Conservation (phyloP, 2,329 filamentous ascomycete genomes). For the Aspergillus piperis region DNA sequence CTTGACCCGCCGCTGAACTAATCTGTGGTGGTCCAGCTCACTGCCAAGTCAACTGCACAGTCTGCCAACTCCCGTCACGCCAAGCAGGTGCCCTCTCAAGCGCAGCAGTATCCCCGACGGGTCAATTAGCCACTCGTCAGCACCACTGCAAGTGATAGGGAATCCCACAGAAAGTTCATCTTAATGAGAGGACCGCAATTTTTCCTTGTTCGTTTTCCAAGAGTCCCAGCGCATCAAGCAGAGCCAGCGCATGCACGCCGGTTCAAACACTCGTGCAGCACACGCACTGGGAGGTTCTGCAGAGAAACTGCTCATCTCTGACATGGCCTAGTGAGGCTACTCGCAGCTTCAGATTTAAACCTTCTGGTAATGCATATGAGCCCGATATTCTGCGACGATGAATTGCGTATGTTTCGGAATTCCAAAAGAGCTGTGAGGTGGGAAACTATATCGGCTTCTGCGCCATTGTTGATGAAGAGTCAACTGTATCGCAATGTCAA, state of each 20-base stretch:
- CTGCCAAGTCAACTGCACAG: background rate
- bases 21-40: background rate
- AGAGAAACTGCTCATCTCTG: too few relatives aligned
- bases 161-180: background rate
- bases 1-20: too few relatives aligned
- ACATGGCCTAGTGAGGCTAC: background rate
- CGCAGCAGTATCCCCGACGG: background rate
- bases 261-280: background rate
- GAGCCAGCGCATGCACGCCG: background rate
- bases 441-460: too few relatives aligned
- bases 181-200: background rate
- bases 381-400: too few relatives aligned
- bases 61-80: background rate
- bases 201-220: background rate
- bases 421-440: too few relatives aligned
- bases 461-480: too few relatives aligned
- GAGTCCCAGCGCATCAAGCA: background rate
- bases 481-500: too few relatives aligned
- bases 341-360: too few relatives aligned
- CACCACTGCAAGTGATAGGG: background rate
- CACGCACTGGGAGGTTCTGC: background rate
- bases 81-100: background rate
- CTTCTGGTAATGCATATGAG: too few relatives aligned
- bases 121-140: background rate
- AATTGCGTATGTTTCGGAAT: too few relatives aligned